A percentile compares a stretch with the other conserved stretches of the same genome.
Conservation (phyloP, 345 rosid genomes). For the Melaleuca quinquenervia region DNA sequence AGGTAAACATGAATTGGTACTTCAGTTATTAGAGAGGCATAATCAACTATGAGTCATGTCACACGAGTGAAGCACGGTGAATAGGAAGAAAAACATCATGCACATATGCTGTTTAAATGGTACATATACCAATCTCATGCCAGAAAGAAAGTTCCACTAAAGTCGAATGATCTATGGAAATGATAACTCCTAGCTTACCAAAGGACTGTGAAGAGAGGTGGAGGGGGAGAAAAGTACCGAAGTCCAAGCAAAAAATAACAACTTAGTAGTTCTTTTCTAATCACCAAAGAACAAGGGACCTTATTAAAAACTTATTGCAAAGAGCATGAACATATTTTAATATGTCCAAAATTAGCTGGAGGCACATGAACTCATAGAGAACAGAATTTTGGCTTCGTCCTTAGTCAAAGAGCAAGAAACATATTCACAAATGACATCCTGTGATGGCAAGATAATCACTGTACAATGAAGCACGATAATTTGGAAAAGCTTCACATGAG, state of each 20-base stretch:
- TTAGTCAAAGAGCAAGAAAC: not conserved
- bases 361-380: not conserved
- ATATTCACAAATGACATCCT: not conserved
- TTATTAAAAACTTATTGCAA: not conserved
- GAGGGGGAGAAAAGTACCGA: not conserved
- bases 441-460: not conserved
- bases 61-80: not conserved
- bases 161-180: not conserved
- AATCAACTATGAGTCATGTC: not conserved
- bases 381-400: not conserved
- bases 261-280: not conserved
- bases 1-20: not conserved
- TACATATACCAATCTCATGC: not conserved
- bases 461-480: not conserved
- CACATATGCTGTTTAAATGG: not conserved
- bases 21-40: not conserved
- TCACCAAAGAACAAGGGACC: not conserved
- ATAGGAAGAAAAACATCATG: not conserved
- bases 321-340: not conserved
- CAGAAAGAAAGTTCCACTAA: not conserved
- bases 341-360: not conserved
- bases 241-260: not conserved
- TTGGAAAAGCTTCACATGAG: not conserved
- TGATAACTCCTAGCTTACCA: not conserved
- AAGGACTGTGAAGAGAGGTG: not conserved